Evolutionary conservation across 345 rosid species (phyloP).

Genomic region (Boechera stricta): DNA sequence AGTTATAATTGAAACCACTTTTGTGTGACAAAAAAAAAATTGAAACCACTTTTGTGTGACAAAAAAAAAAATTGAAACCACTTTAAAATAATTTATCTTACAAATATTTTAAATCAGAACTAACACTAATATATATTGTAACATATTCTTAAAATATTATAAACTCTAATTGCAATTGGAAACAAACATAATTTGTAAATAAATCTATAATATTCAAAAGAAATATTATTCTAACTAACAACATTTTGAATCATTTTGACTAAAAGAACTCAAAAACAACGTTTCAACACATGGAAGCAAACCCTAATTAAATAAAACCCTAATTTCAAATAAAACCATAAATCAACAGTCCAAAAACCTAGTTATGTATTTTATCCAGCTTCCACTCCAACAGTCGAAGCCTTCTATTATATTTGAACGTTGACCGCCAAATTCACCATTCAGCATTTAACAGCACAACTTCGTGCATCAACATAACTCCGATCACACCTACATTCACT

Average conservation of each 20-base stretch:
- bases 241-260: not conserved
- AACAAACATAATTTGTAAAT: not conserved
- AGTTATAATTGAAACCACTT: not conserved
- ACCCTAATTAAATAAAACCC: not conserved
- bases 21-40: no score
- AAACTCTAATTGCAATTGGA: not conserved
- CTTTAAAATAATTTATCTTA: not conserved
- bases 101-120: not conserved
- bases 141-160: not conserved
- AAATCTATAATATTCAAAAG: not conserved
- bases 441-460: not conserved
- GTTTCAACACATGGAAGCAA: not conserved
- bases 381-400: not conserved
- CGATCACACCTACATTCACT: conserved; percentile 7
- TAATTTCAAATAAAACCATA: not conserved
- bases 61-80: not conserved
- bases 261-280: not conserved
- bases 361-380: not conserved
- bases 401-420: not conserved
- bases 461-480: conserved; percentile 1
- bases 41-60: no score
- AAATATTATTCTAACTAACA: not conserved
- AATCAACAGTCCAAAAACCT: not conserved
- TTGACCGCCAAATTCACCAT: not conserved
- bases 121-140: not conserved